A percentile compares a stretch with the other conserved stretches of the same genome.
phyloP scores from a whole-genome alignment of 1,284 basidiomycete genomes.

The Ustilago shanxiensis region DNA sequence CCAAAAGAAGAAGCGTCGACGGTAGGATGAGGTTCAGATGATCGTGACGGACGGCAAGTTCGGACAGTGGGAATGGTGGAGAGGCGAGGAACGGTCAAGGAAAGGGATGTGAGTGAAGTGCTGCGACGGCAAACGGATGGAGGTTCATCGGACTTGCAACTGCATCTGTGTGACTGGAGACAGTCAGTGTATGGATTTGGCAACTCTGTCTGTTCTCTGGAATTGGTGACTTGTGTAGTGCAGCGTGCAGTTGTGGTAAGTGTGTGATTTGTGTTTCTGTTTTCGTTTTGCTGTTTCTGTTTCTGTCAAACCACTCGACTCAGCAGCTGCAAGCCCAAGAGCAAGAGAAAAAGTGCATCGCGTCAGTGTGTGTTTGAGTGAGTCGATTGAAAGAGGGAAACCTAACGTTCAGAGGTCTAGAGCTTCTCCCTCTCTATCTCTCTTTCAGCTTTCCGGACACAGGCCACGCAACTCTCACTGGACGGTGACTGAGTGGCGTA shows the following conservation, averaged over 20 bases:
- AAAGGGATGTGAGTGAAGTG: neutral
- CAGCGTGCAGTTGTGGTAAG: neutral
- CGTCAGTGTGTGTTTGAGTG: constrained; percentile 6
- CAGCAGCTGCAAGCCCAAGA: neutral
- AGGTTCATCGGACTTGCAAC: constrained; percentile 26
- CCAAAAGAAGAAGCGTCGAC: constrained; percentile 6
- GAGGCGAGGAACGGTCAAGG: no score
- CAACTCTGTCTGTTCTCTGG: neutral
- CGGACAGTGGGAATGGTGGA: neutral
- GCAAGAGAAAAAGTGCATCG: neutral
- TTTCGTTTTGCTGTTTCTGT: neutral
- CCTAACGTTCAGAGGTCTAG: no score
- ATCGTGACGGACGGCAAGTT: constrained; percentile 5
- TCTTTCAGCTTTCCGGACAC: no score
- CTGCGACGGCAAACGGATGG: constrained; percentile 8
- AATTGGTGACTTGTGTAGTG: neutral
- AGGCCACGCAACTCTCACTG: neutral
- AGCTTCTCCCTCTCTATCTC: no score
- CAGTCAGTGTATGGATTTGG: neutral
- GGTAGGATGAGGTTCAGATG: constrained; percentile 1
- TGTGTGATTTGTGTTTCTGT: neutral
- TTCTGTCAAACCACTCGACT: neutral
- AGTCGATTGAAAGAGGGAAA: no score
- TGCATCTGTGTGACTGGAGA: neutral
- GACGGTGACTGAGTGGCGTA: neutral